Conservation (phyloP, 495 filamentous ascomycete genomes). For the Halenospora varia region DNA sequence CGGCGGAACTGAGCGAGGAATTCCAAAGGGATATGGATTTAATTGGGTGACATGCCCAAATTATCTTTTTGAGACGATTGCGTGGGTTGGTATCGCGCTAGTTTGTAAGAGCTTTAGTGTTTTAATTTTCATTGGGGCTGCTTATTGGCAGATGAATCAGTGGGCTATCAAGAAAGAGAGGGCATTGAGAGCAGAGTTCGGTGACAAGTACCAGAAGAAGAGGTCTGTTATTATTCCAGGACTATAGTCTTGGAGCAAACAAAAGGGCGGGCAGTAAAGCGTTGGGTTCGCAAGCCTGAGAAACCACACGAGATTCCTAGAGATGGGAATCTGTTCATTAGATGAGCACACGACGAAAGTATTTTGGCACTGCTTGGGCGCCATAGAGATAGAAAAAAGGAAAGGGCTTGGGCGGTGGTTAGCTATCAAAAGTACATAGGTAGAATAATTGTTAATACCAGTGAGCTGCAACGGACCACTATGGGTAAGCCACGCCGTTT, state of each 20-base stretch:
- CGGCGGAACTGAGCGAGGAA: slow-evolving; percentile 82
- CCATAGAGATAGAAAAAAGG: too few relatives aligned
- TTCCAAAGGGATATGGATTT: slow-evolving; percentile 86
- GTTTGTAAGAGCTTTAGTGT: slow-evolving; percentile 73
- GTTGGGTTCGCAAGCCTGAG: slow-evolving; percentile 5
- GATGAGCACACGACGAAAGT: too few relatives aligned
- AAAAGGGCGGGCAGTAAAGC: too few relatives aligned
- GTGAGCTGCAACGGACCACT: too few relatives aligned
- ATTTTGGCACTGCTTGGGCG: too few relatives aligned
- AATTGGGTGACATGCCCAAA: slow-evolving; percentile 88
- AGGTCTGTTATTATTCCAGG: slow-evolving; percentile 69
- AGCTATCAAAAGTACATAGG: too few relatives aligned
- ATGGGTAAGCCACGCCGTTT: too few relatives aligned
- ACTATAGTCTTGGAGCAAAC: too few relatives aligned
- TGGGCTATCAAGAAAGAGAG: slow-evolving; percentile 95
- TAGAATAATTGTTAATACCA: too few relatives aligned
- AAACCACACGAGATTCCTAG: too few relatives aligned
- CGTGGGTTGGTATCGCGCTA: slow-evolving; percentile 78
- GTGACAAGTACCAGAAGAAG: slow-evolving; percentile 88
- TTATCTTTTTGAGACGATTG: slow-evolving; percentile 87
- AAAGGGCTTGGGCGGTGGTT: too few relatives aligned
- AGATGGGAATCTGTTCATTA: too few relatives aligned
- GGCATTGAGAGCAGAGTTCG: slow-evolving; percentile 84
- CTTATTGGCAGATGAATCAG: slow-evolving; percentile 67
- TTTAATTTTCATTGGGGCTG: slow-evolving; percentile 64